phyloP scores from a whole-genome alignment of 495 filamentous ascomycete genomes.

The Neurospora tetrasperma region DNA sequence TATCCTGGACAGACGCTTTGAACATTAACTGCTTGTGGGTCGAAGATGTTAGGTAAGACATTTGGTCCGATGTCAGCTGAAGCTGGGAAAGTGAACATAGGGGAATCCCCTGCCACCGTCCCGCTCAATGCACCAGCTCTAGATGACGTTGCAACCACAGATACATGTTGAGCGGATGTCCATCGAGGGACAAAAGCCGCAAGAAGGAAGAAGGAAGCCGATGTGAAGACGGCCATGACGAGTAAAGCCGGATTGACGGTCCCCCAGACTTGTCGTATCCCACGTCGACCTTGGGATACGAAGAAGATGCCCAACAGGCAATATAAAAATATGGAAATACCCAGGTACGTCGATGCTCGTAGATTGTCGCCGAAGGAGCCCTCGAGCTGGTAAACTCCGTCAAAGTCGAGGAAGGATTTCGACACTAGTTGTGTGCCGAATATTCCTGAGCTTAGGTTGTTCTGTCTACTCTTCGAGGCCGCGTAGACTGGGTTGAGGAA shows the following conservation, averaged over 20 bases:
- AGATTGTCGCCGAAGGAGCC: neutral
- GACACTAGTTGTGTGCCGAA: neutral
- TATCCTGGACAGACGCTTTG: constrained; percentile 74
- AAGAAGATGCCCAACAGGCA: neutral
- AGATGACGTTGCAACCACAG: neutral
- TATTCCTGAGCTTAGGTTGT: neutral
- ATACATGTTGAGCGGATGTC: neutral
- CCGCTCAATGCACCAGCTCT: neutral
- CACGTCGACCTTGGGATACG: neutral
- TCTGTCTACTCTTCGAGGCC: neutral
- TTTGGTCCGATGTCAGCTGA: constrained; percentile 44
- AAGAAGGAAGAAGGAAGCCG: constrained; percentile 9
- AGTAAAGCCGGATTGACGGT: neutral
- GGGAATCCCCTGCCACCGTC: neutral
- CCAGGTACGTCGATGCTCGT: neutral
- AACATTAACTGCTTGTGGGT: constrained; percentile 59
- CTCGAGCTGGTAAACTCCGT: neutral
- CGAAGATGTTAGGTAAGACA: constrained; percentile 60
- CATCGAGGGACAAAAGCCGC: constrained; percentile 1
- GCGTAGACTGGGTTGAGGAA: neutral
- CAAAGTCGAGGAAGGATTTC: neutral
- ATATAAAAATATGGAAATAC: neutral
- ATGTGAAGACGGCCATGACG: constrained; percentile 15
- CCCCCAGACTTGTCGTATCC: neutral
- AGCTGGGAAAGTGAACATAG: constrained; percentile 39